These are phyloP conservation scores for Pecoramyces ruminantium DNA, from an alignment of 192 early-diverging fungal genomes.

Conservation along the genomic window DNA sequence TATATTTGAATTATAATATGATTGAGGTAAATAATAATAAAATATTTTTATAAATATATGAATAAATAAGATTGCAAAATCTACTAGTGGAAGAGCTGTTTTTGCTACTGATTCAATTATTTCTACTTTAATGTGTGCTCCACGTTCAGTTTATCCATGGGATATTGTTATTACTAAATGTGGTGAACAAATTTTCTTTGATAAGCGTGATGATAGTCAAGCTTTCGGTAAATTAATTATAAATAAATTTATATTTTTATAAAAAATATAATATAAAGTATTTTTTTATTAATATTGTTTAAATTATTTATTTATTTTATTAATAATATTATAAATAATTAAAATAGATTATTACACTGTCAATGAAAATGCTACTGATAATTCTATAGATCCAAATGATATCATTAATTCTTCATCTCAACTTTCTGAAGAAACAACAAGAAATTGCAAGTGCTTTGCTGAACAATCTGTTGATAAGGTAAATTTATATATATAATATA, in stretches of 20 bases:
- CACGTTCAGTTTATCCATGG: slow-evolving; percentile 85
- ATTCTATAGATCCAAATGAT: slow-evolving; percentile 70
- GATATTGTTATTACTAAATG: slow-evolving; percentile 81
- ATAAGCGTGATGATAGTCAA: slow-evolving; percentile 69
- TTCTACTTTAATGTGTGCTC: slow-evolving; percentile 79
- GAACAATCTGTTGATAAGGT: slow-evolving; percentile 48
- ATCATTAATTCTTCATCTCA: slow-evolving; percentile 79
- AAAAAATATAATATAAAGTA: no score
- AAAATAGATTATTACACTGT: slow-evolving; percentile 68
- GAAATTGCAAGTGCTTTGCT: slow-evolving; percentile 69
- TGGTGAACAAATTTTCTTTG: slow-evolving; percentile 63
- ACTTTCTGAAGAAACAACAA: slow-evolving; percentile 74
- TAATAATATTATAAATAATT: no score
- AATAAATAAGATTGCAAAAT: slow-evolving; percentile 4
- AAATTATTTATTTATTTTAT: no score
- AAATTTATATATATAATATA: no score
- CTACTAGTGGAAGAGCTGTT: slow-evolving; percentile 18
- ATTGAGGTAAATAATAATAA: no score
- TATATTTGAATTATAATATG: no score
- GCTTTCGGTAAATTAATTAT: slow-evolving; percentile 40
- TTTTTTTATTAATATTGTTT: no score
- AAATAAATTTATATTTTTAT: no score
- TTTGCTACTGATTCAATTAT: slow-evolving; percentile 83
- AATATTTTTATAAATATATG: no score
- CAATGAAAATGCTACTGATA: slow-evolving; percentile 87